phyloP scores from a whole-genome alignment of 495 filamentous ascomycete species.

The Stereocaulon alpinum region DNA sequence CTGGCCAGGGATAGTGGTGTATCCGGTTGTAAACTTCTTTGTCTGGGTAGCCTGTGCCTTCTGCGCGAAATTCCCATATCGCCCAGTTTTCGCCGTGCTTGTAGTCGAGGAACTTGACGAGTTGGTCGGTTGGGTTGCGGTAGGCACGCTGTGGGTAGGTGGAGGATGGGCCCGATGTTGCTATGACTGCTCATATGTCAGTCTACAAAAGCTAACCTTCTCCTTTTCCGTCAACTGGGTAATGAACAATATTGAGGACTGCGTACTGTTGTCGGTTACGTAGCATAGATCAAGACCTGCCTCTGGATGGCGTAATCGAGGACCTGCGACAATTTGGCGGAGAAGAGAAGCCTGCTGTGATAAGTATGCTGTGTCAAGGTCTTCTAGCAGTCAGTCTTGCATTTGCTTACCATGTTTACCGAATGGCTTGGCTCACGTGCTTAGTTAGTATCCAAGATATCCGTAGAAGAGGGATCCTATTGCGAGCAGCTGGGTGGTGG shows the following conservation, averaged over 20 bases:
- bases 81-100: conserved; percentile 77
- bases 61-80: conserved; percentile 95
- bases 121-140: conserved; percentile 76
- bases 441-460: background rate
- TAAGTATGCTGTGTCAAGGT: background rate
- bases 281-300: conserved; percentile 92
- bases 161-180: conserved; percentile 73
- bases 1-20: conserved; percentile 88
- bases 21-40: conserved; percentile 73
- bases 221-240: background rate
- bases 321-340: conserved; percentile 68
- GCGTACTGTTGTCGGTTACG: conserved; percentile 63
- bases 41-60: conserved; percentile 92
- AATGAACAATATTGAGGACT: background rate
- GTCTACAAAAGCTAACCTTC: background rate
- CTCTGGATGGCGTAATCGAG: conserved; percentile 71
- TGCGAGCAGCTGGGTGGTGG: background rate
- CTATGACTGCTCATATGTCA: conserved; percentile 40
- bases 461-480: too few relatives aligned
- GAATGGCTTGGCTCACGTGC: background rate
- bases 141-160: conserved; percentile 86
- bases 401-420: conserved; percentile 4
- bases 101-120: conserved; percentile 75
- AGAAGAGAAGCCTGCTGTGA: conserved; percentile 48
- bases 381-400: background rate